Evolutionary conservation across 805 yeast genomes (phyloP).

Genomic region (Pichia eremophila): DNA sequence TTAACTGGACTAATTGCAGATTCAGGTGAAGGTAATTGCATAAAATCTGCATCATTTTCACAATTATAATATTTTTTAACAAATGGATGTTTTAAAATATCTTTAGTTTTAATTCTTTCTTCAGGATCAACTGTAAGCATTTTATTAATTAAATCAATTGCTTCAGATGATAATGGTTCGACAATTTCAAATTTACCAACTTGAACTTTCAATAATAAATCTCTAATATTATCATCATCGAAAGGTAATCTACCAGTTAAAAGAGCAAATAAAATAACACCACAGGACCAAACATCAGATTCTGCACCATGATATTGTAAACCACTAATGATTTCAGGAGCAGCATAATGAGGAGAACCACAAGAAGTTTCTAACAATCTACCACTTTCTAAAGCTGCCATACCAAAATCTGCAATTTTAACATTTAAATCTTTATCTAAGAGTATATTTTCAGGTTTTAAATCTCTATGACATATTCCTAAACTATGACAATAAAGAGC

Average conservation of each 20-base stretch:
- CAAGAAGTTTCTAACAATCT: conserved; percentile 87
- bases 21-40: conserved; percentile 45
- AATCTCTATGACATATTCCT: conserved; percentile 69
- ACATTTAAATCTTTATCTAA: conserved; percentile 80
- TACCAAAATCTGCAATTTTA: conserved; percentile 96
- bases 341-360: conserved; percentile 98
- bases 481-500: conserved; percentile 55
- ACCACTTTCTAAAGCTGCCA: conserved; percentile 90
- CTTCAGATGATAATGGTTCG: conserved; percentile 65
- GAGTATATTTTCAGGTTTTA: conserved; percentile 70
- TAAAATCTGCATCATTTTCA: conserved; percentile 25
- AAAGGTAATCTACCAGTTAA: conserved; percentile 93
- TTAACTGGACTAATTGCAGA: conserved; percentile 41
- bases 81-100: conserved; percentile 73
- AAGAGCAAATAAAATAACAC: conserved; percentile 87
- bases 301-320: conserved; percentile 94
- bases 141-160: conserved; percentile 70
- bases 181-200: conserved; percentile 84
- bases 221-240: conserved; percentile 91
- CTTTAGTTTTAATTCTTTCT: conserved; percentile 68
- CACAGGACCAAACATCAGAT: conserved; percentile 97
- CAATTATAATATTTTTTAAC: conserved; percentile 60
- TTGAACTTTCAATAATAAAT: conserved; percentile 81
- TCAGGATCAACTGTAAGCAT: conserved; percentile 81
- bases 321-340: conserved; percentile 96